phyloP scores from a whole-genome alignment of 1,139 yeast species.

The Debaryomyces psychrophilus region DNA sequence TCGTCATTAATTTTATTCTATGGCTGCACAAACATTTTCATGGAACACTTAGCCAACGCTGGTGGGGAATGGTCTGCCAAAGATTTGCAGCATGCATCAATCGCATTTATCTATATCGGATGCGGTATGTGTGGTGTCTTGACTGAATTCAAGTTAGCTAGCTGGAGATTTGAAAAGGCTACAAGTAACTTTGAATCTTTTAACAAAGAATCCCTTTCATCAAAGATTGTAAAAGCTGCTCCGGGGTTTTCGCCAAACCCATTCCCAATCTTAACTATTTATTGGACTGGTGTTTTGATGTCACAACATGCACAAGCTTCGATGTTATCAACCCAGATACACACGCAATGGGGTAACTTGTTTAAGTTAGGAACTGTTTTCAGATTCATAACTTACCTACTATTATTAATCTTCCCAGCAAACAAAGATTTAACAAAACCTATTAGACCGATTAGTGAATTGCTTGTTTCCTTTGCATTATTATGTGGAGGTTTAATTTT shows the following conservation, averaged over 20 bases:
- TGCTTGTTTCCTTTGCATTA: conserved; percentile 74
- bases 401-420: conserved; percentile 58
- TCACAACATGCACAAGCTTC: conserved; percentile 91
- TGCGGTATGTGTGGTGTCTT: conserved; percentile 90
- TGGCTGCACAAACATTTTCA: conserved; percentile 83
- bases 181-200: conserved; percentile 23
- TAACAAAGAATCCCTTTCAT: conserved; percentile 1
- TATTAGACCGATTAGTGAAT: conserved; percentile 75
- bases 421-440: conserved; percentile 44
- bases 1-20: conserved; percentile 77
- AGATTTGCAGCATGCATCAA: conserved; percentile 92
- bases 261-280: conserved; percentile 88
- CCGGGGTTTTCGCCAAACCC: conserved; percentile 89
- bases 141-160: conserved; percentile 60
- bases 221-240: conserved; percentile 42
- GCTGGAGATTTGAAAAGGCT: conserved; percentile 52
- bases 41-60: conserved; percentile 78
- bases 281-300: conserved; percentile 98
- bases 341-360: conserved; percentile 89
- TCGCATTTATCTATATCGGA: conserved; percentile 93
- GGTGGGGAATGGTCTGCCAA: conserved; percentile 89
- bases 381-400: conserved; percentile 67
- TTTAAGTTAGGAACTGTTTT: conserved; percentile 77
- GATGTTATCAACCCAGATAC: conserved; percentile 72
- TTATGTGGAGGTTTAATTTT: conserved; percentile 88